Evolutionary conservation across 2,329 filamentous ascomycete genomes (phyloP), one percentile per base, ranked within the genome.

Genomic region (Myriangium duriaei): DNA sequence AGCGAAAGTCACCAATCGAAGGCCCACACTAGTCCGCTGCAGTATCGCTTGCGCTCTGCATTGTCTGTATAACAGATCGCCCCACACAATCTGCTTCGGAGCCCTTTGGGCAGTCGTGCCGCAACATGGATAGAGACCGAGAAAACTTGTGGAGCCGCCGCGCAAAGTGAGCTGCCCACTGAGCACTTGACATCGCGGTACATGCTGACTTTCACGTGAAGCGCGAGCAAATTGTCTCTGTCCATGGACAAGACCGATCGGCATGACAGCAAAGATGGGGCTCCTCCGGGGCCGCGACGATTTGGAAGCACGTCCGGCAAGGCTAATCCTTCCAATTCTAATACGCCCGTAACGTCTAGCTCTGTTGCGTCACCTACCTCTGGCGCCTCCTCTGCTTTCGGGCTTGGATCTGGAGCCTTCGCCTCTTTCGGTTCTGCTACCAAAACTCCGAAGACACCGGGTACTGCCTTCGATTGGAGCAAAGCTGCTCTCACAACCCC

Each of bases 401-500:
- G 86, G 35, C 68, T 98, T 43, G 91, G 91, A 29, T 92, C 85
- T 12, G 91, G 91, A 50, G 91, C 91, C 39, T 98, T 98, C 59
- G 88, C 88, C 28, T 92, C 87, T n/a, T 92, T 92, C 59, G 87
- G 88, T 15, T 69, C 69, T 30, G 74, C 81, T 19, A 72, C 74
- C 21, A 94, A 93, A 66, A 87, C 86, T 2, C 83, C 86, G 37
- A 96, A 95, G 67, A 79, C 82, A 32, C 72, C 81, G 6, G 82
- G 80, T 35, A 80, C 82, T 46, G 76, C 80, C 11, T 83, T 92
- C 59, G 87, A 95, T 48, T 72, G 80, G 48, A 75, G 75, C 48
- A 74, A 76, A 61, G 69, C 69, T 35, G 54, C 62, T 33, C 56
- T 57, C 16, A 47, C 51, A 65, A 42, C 69, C 1, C 38, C 43